Base-by-base conservation (phyloP, 768 basidiomycete genomes). In the Auricularia cornea region DNA sequence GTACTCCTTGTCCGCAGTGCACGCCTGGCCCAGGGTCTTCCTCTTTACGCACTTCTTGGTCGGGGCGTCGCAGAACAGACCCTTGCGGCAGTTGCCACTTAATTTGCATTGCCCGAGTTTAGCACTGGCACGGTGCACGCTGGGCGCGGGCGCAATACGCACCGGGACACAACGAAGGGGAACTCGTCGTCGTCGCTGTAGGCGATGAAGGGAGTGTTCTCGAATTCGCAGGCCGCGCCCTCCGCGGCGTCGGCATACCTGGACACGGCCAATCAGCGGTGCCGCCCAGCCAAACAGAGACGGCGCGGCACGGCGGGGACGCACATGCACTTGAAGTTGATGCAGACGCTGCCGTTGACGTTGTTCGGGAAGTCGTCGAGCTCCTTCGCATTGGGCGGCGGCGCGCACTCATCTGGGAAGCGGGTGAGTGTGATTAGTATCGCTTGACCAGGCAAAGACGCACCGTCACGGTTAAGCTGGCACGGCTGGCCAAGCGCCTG, bases 401-500 rank as follows among this genome's bases (percentile, higher is more conserved):
- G 78, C 69, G 81, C 78, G 69, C 92, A 94, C 75, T 93, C 81
- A 68, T 96, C 94, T 94, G 11, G 8, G 28, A n/a, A n/a, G n/a
- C n/a, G n/a, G n/a, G n/a, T n/a, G n/a, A n/a, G n/a, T n/a, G n/a
- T n/a, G n/a, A n/a, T n/a, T n/a, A n/a, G n/a, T n/a, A n/a, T n/a
- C n/a, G n/a, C n/a, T n/a, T n/a, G n/a, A n/a, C n/a, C n/a, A n/a
- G n/a, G n/a, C n/a, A n/a, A 56, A 3, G 60, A 69, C 80, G 62
- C 64, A 90, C 92, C 91, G 73, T 94, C 92, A 61, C 92, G 85
- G 71, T 94, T 89, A 64, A 94, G 82, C 73, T 94, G 92, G 76
- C 92, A 94, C 31, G 80, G 71, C 65, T 84, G 86, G 30, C 80
- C 86, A 3, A 91, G 84, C 1, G 81, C 62, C 18, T 89, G 76